Evolutionary conservation across 2,329 filamentous ascomycete species (phyloP), one percentile per base, ranked within the genome.

Genomic region (Pseudogymnoascus pannorum): DNA sequence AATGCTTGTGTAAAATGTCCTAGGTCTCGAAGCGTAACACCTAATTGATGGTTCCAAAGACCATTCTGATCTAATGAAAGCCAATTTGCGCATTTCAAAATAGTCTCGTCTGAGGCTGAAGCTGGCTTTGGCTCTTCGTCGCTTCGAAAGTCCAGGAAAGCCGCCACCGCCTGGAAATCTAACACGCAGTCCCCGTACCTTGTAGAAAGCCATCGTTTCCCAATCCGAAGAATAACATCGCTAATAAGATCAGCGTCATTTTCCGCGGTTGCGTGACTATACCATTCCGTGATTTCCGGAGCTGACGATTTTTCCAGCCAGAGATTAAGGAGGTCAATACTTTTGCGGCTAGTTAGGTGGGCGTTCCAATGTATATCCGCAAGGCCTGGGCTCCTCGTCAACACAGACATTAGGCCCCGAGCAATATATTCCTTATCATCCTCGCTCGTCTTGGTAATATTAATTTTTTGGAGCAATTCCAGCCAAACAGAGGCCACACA

Each of bases 41-140:
- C 22, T 26, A 48, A 48, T 48, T 22, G 22, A 26, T n/a, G 42
- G 22, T 48, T 5, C 42, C 42, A 48, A 48, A 26, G 42, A 14
- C 7, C 12, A 8, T 48, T 14, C 3, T 48, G 20, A n/a, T 48
- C 42, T 9, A 48, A 14, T 3, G 42, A 48, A 26, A 48, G 42
- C 42, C 42, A 48, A 26, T 48, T 48, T 26, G 42, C 42, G 16
- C 42, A n/a, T 48, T 48, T 48, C 22, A 48, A 48, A 48, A 48
- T 16, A 48, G 42, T n/a, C 22, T 26, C 42, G 4, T 26, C 6
- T 2, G 42, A 26, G 22, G 26, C 14, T n/a, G 22, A 26, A 26
- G 3, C 22, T 16, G 22, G 14, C 24, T 48, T 26, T n/a, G 42
- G 42, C 22, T 26, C 20, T n/a, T 16, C 42, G 42, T 14, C 42